phyloP scores from a whole-genome alignment of 208 protist species.

The Acanthamoeba pearcei region DNA sequence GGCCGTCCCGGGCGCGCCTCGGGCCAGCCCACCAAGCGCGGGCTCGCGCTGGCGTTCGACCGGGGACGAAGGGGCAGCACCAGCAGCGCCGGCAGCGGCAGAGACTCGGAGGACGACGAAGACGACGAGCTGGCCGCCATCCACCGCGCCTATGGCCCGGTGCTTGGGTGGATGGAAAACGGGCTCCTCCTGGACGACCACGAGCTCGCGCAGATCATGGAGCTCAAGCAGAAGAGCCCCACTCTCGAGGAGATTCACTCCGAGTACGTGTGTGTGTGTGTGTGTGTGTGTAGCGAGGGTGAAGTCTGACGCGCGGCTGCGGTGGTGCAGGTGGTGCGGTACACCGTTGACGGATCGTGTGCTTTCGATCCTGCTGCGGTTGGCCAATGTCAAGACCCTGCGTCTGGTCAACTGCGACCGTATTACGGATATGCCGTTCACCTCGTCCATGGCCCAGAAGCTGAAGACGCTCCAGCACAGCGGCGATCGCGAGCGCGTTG shows the following conservation, averaged over 20 bases:
- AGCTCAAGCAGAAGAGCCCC: constrained; percentile 50
- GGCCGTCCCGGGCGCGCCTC: background rate
- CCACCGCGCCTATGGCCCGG: constrained; percentile 32
- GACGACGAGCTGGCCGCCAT: constrained; percentile 15
- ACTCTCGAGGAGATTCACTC: constrained; percentile 20
- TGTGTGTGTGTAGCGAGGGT: too few relatives aligned
- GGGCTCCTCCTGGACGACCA: constrained; percentile 39
- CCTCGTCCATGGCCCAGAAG: background rate
- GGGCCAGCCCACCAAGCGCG: background rate
- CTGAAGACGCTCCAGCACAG: constrained; percentile 9
- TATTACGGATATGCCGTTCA: constrained; percentile 35
- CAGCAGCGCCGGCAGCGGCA: background rate
- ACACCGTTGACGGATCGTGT: constrained; percentile 38
- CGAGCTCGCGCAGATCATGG: constrained; percentile 61
- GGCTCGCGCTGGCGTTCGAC: background rate
- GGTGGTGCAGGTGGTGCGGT: background rate
- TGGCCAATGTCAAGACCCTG: constrained; percentile 18
- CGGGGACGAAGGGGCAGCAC: background rate
- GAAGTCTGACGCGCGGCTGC: background rate
- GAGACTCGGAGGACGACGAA: background rate
- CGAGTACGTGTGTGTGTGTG: background rate
- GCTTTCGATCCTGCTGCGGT: constrained; percentile 2
- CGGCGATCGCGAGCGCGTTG: constrained; percentile 9
- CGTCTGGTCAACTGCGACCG: constrained; percentile 52
- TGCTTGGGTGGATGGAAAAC: constrained; percentile 57